A percentile compares a stretch with the other conserved stretches of the same genome.
These are phyloP conservation scores for Eleusine coracana DNA, from an alignment of 176 grass and related monocot genomes.

Conservation along the genomic window DNA sequence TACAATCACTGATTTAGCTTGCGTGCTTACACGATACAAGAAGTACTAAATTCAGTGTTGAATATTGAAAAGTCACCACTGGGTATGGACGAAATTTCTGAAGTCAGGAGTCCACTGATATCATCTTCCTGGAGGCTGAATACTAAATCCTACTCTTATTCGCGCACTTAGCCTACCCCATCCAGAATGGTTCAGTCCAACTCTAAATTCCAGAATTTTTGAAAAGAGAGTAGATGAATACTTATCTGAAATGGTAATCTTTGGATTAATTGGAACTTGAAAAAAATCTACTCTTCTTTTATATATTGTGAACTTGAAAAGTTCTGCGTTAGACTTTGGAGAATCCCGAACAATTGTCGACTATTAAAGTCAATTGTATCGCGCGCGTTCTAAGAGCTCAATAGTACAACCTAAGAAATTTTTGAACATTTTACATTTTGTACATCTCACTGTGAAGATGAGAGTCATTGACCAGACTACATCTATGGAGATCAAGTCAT, in stretches of 20 bases:
- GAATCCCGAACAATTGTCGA: constrained; percentile 7
- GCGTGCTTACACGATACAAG: constrained; percentile 10
- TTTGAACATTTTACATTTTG: constrained; percentile 18
- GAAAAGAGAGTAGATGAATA: background rate
- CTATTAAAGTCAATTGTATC: background rate
- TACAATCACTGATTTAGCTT: background rate
- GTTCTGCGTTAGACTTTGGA: background rate
- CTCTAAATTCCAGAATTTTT: background rate
- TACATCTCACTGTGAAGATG: background rate
- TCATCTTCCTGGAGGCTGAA: background rate
- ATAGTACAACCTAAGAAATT: constrained; percentile 1
- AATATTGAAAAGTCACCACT: background rate
- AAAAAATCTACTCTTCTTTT: background rate
- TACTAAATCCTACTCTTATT: no score
- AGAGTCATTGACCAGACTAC: constrained; percentile 15
- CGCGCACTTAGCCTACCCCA: no score
- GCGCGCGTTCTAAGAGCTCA: background rate
- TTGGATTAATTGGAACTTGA: no score
- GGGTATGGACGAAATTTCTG: background rate
- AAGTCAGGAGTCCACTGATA: background rate
- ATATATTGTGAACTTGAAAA: background rate
- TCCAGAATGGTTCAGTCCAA: constrained; percentile 5
- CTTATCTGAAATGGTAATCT: background rate
- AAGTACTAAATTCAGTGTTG: constrained; percentile 1
- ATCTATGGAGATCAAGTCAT: background rate